These are phyloP conservation scores for Leccinum arenicola DNA, from an alignment of 768 basidiomycete species.

Conservation along the genomic window DNA sequence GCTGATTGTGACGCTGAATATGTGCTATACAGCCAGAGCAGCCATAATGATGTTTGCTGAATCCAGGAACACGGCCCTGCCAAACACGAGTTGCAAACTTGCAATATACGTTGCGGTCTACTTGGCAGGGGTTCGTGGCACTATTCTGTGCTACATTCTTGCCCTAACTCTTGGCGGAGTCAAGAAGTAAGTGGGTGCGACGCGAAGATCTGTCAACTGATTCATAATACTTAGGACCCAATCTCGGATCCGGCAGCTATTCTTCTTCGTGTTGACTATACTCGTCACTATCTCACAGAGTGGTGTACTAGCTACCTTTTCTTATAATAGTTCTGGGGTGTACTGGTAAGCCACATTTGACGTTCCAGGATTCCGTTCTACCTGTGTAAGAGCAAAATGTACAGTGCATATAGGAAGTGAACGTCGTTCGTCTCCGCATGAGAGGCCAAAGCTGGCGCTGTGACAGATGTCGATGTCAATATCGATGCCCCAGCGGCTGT, in stretches of 20 bases:
- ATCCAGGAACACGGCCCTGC: not conserved
- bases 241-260: constrained; percentile 4
- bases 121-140: constrained; percentile 4
- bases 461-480: too few relatives aligned
- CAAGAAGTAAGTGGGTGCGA: not conserved
- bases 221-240: not conserved
- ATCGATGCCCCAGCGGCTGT: too few relatives aligned
- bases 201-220: not conserved
- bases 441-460: too few relatives aligned
- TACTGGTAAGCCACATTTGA: constrained; percentile 7
- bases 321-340: not conserved
- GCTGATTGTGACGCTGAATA: not conserved
- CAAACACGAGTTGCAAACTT: not conserved
- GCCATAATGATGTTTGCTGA: too few relatives aligned
- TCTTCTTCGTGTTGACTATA: constrained; percentile 10
- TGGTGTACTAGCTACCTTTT: not conserved
- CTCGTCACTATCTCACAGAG: constrained; percentile 13
- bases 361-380: too few relatives aligned
- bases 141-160: constrained; percentile 9
- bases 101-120: not conserved
- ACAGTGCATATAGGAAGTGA: not conserved
- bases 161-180: constrained; percentile 6
- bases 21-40: not conserved
- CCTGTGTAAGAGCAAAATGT: too few relatives aligned
- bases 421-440: too few relatives aligned